Percentiles rank a stretch among this genome's conserved stretches.
phyloP scores from a whole-genome alignment of 345 rosid genomes.

The Dipteronia dyeriana region DNA sequence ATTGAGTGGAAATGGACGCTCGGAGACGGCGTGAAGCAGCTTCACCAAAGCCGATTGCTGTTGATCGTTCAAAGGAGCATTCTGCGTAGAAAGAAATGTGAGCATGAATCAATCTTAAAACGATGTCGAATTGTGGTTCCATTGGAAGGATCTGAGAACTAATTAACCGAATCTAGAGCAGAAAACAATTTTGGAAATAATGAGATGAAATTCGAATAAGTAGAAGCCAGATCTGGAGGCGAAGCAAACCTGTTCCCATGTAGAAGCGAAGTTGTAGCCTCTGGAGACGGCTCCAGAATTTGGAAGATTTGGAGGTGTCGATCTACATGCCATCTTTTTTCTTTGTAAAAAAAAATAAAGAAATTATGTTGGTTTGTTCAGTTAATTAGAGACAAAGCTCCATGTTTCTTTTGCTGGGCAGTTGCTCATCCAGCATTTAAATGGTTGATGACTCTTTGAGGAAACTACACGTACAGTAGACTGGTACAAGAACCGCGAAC shows the following conservation, averaged over 20 bases:
- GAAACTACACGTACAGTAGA: too few relatives aligned
- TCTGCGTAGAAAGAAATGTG: conserved; percentile 38
- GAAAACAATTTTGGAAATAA: neutral
- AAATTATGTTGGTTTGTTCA: neutral
- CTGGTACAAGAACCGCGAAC: too few relatives aligned
- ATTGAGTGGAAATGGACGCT: conserved; percentile 76
- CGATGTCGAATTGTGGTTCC: neutral
- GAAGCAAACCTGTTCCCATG: conserved; percentile 86
- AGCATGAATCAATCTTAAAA: neutral
- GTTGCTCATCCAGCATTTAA: too few relatives aligned
- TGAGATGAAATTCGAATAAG: neutral
- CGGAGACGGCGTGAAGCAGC: conserved; percentile 72
- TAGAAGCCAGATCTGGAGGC: conserved; percentile 15
- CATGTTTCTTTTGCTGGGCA: neutral
- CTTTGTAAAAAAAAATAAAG: too few relatives aligned
- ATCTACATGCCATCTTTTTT: conserved; percentile 50
- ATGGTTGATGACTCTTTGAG: too few relatives aligned
- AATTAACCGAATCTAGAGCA: neutral
- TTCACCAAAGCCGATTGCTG: conserved; percentile 72
- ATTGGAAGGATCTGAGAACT: conserved; percentile 14
- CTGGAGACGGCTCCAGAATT: conserved; percentile 80
- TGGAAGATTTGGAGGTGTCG: conserved; percentile 51
- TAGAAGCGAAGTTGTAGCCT: conserved; percentile 93
- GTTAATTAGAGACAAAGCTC: neutral
- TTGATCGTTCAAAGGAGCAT: conserved; percentile 80